phyloP scores from a whole-genome alignment of 176 grass and related monocot genomes.

The Zoysia japonica region DNA sequence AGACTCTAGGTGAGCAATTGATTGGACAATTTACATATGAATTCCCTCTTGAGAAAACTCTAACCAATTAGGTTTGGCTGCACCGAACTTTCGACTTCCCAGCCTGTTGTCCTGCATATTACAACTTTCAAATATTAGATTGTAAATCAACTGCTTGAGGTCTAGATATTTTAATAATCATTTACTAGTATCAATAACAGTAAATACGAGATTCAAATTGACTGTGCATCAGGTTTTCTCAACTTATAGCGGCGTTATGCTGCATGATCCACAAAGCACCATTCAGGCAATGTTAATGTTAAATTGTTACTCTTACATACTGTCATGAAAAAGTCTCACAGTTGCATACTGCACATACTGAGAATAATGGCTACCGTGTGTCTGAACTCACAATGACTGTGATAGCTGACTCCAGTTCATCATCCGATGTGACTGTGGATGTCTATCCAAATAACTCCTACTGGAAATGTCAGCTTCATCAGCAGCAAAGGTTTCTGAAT shows the following conservation, averaged over 20 bases:
- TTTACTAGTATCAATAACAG: background rate
- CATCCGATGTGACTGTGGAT: conserved; percentile 61
- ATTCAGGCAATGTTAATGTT: conserved; percentile 1
- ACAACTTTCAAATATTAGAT: conserved; percentile 27
- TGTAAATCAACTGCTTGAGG: background rate
- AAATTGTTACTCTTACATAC: background rate
- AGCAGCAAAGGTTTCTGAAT: conserved; percentile 53
- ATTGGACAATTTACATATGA: conserved; percentile 52
- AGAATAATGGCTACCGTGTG: conserved; percentile 41
- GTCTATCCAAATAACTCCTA: conserved; percentile 64
- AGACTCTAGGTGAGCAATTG: conserved; percentile 38
- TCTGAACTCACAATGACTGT: conserved; percentile 69
- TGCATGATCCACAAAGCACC: background rate
- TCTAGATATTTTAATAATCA: background rate
- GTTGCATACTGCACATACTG: background rate
- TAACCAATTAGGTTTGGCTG: conserved; percentile 74
- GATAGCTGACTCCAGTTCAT: conserved; percentile 91
- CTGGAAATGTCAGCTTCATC: conserved; percentile 67
- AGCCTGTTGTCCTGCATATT: conserved; percentile 63
- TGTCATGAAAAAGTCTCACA: conserved; percentile 6
- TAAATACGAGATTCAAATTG: background rate
- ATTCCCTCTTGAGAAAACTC: conserved; percentile 17
- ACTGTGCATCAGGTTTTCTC: background rate
- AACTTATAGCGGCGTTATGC: background rate
- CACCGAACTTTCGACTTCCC: conserved; percentile 71